Conservation (phyloP, 1,284 basidiomycete species). For the Melampsora americana region DNA sequence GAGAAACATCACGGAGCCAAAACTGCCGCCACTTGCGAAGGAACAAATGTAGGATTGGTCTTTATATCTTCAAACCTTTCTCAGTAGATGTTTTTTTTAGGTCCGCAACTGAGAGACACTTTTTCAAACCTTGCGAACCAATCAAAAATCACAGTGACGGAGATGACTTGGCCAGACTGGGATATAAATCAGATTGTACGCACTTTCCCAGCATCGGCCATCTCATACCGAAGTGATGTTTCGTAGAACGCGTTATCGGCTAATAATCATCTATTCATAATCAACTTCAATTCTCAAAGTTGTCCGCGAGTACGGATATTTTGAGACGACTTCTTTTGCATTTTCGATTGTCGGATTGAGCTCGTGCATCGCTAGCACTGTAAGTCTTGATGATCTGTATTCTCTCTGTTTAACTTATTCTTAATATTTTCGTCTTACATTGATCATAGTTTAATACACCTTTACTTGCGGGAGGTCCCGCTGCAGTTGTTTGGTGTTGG, state of each 20-base stretch:
- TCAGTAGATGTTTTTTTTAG: too few relatives aligned
- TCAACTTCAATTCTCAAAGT: not conserved
- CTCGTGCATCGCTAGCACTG: conserved; percentile 29
- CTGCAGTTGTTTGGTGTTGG: conserved; percentile 58
- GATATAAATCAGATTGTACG: conserved; percentile 42
- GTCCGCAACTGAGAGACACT: too few relatives aligned
- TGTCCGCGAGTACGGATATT: conserved; percentile 27
- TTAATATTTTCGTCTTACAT: too few relatives aligned
- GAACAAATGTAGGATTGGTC: too few relatives aligned
- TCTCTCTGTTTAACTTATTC: not conserved
- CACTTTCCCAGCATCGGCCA: not conserved
- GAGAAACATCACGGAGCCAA: too few relatives aligned
- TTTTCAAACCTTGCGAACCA: too few relatives aligned
- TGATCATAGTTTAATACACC: conserved; percentile 66
- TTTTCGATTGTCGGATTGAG: conserved; percentile 30
- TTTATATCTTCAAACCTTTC: too few relatives aligned
- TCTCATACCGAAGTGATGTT: too few relatives aligned
- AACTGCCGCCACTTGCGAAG: too few relatives aligned
- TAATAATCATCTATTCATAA: conserved; percentile 2
- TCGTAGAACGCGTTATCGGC: not conserved
- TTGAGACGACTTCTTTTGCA: conserved; percentile 27
- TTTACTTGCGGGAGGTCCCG: conserved; percentile 68
- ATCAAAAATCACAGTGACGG: too few relatives aligned
- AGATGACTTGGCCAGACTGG: conserved; percentile 13
- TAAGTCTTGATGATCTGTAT: not conserved